Evolutionary conservation across 495 filamentous ascomycete genomes (phyloP), one percentile per base, ranked within the genome.

Genomic region (Neurospora sp.): DNA sequence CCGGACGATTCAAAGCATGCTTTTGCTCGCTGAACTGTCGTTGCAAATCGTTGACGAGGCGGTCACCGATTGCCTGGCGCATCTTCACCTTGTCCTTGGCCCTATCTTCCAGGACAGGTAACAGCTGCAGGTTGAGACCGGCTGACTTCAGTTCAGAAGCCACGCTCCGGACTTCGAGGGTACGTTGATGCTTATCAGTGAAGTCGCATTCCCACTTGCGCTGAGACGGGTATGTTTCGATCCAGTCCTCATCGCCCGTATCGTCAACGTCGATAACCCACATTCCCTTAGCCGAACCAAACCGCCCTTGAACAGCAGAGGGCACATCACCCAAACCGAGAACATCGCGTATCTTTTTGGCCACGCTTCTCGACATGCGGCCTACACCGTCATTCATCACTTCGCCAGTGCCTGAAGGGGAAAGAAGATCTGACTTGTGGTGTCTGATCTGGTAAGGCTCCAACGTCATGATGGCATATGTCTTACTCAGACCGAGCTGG

Each of bases 371-470:
- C 0, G 93, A 96, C 79, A 94, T 91, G 38, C 89, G 81, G 16
- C 88, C 91, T 70, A 93, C 93, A 5, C 93, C 93, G 76, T 96
- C 93, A 73, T 94, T 94, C 93, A 96, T 96, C 0, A 91, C 86
- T 39, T 81, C 80, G 0, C 73, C 69, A 16, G 73, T 75, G 45
- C 53, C 53, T 35, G 53, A 65, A 1, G 80, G 80, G 0, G 83
- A 84, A 0, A 79, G 69, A 5, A 85, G 73, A 71, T 86, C 84
- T 0, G 71, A 12, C 2, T 40, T 7, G 17, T 71, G 76, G 41
- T 82, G 78, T 27, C 61, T 70, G 31, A 86, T 84, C 73, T 86
- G 81, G 3, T 78, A 45, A 1, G 75, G 76, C 42, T 81, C 74
- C 14, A 85, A 76, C 7, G 79, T 70, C 16, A 83, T 40, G 7